These are phyloP conservation scores for Penicillium frequentans DNA, from an alignment of 2,329 filamentous ascomycete genomes.

Conservation along the genomic window DNA sequence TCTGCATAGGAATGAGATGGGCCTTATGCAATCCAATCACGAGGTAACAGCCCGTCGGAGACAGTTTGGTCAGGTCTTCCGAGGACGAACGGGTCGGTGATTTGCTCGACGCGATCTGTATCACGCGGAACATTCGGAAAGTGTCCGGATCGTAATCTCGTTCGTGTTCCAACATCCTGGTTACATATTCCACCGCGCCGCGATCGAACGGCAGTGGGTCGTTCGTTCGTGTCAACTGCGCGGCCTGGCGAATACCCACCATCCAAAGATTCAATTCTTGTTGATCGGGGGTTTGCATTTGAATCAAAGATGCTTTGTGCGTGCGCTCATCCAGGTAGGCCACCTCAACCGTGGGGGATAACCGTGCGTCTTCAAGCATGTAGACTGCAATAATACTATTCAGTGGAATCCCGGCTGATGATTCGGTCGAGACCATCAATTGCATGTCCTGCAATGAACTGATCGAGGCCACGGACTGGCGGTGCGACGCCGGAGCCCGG, in stretches of 20 bases:
- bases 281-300: constrained; percentile 63
- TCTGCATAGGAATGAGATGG: constrained; percentile 66
- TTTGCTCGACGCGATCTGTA: constrained; percentile 62
- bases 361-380: constrained; percentile 65
- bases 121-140: constrained; percentile 69
- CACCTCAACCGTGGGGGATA: constrained; percentile 67
- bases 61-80: constrained; percentile 66
- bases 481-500: constrained; percentile 46
- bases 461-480: constrained; percentile 60
- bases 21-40: constrained; percentile 69
- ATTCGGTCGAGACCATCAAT: constrained; percentile 56
- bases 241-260: constrained; percentile 60
- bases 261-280: constrained; percentile 68
- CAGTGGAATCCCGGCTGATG: constrained; percentile 57
- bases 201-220: constrained; percentile 56
- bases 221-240: constrained; percentile 55
- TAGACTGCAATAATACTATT: constrained; percentile 68
- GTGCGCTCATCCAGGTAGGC: constrained; percentile 67
- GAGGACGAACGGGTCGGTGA: constrained; percentile 57
- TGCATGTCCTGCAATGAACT: constrained; percentile 64
- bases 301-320: constrained; percentile 60
- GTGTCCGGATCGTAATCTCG: constrained; percentile 67
- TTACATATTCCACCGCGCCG: constrained; percentile 63
- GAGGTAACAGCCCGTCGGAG: constrained; percentile 66
- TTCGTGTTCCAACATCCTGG: constrained; percentile 63